Evolutionary conservation across 2,329 filamentous ascomycete genomes (phyloP).

Genomic region (Sordariomycetes sp.): DNA sequence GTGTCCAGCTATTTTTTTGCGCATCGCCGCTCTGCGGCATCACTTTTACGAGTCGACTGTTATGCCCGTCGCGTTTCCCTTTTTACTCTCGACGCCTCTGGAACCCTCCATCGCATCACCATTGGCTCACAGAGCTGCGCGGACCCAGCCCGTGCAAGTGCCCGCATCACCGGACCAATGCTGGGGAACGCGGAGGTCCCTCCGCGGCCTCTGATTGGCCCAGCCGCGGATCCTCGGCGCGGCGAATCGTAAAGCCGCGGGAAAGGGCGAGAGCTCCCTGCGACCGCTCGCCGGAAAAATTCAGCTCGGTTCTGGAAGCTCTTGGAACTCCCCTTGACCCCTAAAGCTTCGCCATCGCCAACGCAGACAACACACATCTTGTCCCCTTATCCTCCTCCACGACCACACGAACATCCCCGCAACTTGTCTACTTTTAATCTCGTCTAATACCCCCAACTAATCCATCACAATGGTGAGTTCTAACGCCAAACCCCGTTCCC

Average conservation of each 20-base stretch:
- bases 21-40: background rate
- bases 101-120: too few species aligned
- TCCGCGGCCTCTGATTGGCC: background rate
- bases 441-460: background rate
- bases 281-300: background rate
- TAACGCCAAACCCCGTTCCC: background rate
- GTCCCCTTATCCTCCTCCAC: background rate
- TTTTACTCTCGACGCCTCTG: too few species aligned
- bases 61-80: background rate
- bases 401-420: background rate
- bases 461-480: background rate
- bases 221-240: background rate
- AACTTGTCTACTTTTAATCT: background rate
- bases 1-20: background rate
- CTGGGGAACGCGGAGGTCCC: background rate
- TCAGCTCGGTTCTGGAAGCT: slow-evolving; percentile 12
- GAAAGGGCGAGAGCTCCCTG: background rate
- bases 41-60: background rate
- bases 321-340: slow-evolving; percentile 6
- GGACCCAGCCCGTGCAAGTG: too few species aligned
- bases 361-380: background rate
- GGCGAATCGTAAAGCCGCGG: slow-evolving; percentile 1
- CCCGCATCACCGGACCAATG: background rate
- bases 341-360: background rate
- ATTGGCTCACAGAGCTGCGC: too few species aligned